phyloP scores from a whole-genome alignment of 2,329 filamentous ascomycete species.

The Sporothrix pseudoabietina region DNA sequence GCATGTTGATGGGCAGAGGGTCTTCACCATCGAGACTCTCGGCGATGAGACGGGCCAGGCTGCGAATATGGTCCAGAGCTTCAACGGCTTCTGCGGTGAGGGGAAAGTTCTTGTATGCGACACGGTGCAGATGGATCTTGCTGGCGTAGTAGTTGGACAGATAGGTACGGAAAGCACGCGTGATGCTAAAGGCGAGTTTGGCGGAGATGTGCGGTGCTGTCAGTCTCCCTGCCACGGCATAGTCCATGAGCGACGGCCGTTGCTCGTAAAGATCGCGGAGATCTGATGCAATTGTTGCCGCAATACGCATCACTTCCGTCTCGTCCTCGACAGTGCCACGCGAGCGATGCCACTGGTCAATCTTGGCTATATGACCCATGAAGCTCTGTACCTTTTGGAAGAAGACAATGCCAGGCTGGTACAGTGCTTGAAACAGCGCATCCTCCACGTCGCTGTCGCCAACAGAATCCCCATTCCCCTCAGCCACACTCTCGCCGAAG shows the following conservation, averaged over 20 bases:
- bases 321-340: slow-evolving; percentile 60
- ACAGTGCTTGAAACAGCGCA: slow-evolving; percentile 56
- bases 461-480: slow-evolving; percentile 23
- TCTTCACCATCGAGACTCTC: slow-evolving; percentile 47
- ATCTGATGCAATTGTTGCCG: slow-evolving; percentile 53
- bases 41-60: slow-evolving; percentile 50
- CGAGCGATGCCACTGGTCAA: slow-evolving; percentile 59
- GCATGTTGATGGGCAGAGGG: slow-evolving; percentile 56
- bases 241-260: slow-evolving; percentile 59
- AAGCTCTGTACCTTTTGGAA: slow-evolving; percentile 62
- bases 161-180: slow-evolving; percentile 56
- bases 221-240: slow-evolving; percentile 55
- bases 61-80: slow-evolving; percentile 53
- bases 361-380: slow-evolving; percentile 58
- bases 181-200: slow-evolving; percentile 53
- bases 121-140: slow-evolving; percentile 59
- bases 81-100: slow-evolving; percentile 53
- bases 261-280: slow-evolving; percentile 53
- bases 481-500: slow-evolving; percentile 40
- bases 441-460: slow-evolving; percentile 47
- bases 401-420: slow-evolving; percentile 59
- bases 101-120: slow-evolving; percentile 58
- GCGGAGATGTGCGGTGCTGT: slow-evolving; percentile 52
- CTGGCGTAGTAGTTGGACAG: slow-evolving; percentile 59
- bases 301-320: slow-evolving; percentile 59